These are phyloP conservation scores for Teunomyces panamensis DNA, from an alignment of 805 yeast species.

Conservation along the genomic window DNA sequence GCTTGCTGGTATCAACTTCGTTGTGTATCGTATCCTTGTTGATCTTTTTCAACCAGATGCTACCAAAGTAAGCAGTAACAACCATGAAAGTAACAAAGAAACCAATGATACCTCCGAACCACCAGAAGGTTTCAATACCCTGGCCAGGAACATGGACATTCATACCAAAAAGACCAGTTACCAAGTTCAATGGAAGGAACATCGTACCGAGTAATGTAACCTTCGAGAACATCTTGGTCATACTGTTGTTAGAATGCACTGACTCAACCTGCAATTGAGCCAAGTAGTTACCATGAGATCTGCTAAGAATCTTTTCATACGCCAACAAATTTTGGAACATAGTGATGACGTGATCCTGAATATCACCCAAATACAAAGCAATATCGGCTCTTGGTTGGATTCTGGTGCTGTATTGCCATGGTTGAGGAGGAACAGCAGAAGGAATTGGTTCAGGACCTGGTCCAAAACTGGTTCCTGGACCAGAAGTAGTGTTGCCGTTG, in stretches of 20 bases:
- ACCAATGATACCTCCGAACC: constrained; percentile 24
- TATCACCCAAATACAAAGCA: constrained; percentile 28
- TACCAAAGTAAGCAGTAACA: constrained; percentile 22
- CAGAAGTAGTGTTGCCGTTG: constrained; percentile 11
- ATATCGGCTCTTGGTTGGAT: constrained; percentile 28
- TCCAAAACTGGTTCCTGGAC: constrained; percentile 32
- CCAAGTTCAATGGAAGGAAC: constrained; percentile 25
- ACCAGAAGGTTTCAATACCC: constrained; percentile 7
- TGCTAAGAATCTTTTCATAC: constrained; percentile 25
- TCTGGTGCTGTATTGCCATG: constrained; percentile 5
- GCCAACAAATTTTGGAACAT: constrained; percentile 30
- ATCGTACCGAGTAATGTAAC: constrained; percentile 28
- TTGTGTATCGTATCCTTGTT: constrained; percentile 7
- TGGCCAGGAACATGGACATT: constrained; percentile 25
- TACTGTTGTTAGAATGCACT: constrained; percentile 23
- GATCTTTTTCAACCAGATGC: constrained; percentile 17
- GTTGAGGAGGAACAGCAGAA: neutral
- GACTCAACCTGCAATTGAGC: constrained; percentile 30
- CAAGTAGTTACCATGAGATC: constrained; percentile 28
- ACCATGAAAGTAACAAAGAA: constrained; percentile 22
- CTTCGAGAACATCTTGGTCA: constrained; percentile 24
- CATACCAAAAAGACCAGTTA: constrained; percentile 29
- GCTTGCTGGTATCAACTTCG: constrained; percentile 10
- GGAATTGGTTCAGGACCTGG: constrained; percentile 35
- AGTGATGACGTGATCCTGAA: constrained; percentile 31